Base-by-base conservation (phyloP, 495 filamentous ascomycete species). In the Rhizodiscina lignyota region DNA sequence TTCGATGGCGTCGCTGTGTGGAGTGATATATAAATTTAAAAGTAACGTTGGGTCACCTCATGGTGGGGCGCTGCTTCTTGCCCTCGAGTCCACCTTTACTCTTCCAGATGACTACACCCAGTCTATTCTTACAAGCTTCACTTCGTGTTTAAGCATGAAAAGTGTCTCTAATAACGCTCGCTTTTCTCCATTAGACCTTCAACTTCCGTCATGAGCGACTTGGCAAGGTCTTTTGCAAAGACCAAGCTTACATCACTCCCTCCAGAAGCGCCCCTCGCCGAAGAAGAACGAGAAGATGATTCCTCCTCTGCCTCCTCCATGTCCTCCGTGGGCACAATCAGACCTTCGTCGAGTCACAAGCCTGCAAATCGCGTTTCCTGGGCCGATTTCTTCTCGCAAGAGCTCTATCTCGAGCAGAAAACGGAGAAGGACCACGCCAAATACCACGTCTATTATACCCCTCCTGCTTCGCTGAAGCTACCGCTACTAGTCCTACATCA, bases 181-280 rank as follows among this genome's bases (percentile, higher is more conserved):
- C n/a, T n/a, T n/a, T n/a, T n/a, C n/a, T n/a, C n/a, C n/a, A n/a
- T n/a, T n/a, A n/a, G n/a, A n/a, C n/a, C n/a, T n/a, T n/a, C n/a
- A n/a, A n/a, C n/a, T n/a, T n/a, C n/a, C n/a, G n/a, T n/a, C 48
- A 94, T 94, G 86, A 91, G 82, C 52, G 74, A 85, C 38, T 70
- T 94, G 23, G 83, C 87, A 59, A 78, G 72, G 52, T 72, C 74
- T 35, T 89, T 85, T 56, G 77, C 77, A 50, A 85, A 82, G 56
- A 66, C 82, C 26, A 84, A 80, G 60, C 61, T 91, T 44, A 64
- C 66, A 42, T 59, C 61, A 42, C 57, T 80, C 16, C 74, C 83
- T 4, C 58, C 63, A 15, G 60, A 71, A 48, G 56, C 59, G 5
- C 66, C 69, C 22, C 54, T 58, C 44, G 48, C 65, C 28, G 63